Evolutionary conservation across 345 rosid species (phyloP).

Genomic region (Pistacia atlantica): DNA sequence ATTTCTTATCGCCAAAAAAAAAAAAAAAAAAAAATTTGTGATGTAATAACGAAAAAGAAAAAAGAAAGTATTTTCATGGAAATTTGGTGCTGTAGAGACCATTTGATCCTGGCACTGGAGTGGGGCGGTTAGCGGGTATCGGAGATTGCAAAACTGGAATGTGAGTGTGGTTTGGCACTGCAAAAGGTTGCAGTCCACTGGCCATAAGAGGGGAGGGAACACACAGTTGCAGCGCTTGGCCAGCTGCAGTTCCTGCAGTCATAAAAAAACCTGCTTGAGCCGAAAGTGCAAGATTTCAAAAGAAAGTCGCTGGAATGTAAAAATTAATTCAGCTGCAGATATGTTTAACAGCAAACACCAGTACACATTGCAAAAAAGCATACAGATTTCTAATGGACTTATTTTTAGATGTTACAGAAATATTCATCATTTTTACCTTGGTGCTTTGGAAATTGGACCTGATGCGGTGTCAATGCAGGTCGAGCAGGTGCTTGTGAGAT

Average conservation of each 20-base stretch:
- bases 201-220: slow-evolving; percentile 46
- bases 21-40: slow-evolving; percentile 4
- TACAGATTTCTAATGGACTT: not conserved
- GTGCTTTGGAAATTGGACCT: slow-evolving; percentile 59
- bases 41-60: not conserved
- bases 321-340: not conserved
- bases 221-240: slow-evolving; percentile 44
- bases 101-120: slow-evolving; percentile 44
- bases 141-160: slow-evolving; percentile 51
- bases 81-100: slow-evolving; percentile 43
- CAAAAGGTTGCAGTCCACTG: slow-evolving; percentile 43
- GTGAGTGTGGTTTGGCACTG: slow-evolving; percentile 39
- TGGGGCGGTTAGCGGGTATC: slow-evolving; percentile 32
- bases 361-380: not conserved
- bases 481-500: slow-evolving; percentile 48
- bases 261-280: not conserved
- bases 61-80: slow-evolving; percentile 29
- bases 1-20: slow-evolving; percentile 19
- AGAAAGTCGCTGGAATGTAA: not conserved
- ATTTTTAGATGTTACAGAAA: not conserved
- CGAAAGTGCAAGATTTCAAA: not conserved
- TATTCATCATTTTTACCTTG: slow-evolving; percentile 39
- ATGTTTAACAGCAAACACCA: not conserved
- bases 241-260: slow-evolving; percentile 38
- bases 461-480: slow-evolving; percentile 53